Evolutionary conservation across 768 basidiomycete species (phyloP).

Genomic region (Phanerodontia chrysosporium): DNA sequence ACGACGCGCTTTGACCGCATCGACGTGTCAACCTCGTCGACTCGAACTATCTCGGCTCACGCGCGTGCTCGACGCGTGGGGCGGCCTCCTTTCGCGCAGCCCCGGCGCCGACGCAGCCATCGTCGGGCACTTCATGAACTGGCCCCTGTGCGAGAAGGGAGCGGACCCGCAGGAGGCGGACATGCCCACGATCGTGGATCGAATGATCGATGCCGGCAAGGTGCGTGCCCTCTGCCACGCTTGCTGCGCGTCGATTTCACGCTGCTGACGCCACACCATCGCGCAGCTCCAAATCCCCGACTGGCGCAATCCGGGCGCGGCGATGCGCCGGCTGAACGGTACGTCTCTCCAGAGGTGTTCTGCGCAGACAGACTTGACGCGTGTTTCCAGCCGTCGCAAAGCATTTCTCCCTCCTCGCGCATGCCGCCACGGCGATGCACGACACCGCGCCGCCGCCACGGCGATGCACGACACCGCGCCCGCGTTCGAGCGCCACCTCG

Average conservation of each 20-base stretch:
- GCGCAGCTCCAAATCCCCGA: background rate
- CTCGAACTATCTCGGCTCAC: slow-evolving; percentile 35
- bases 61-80: slow-evolving; percentile 33
- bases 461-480: slow-evolving; percentile 37
- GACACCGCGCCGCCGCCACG: too few relatives aligned
- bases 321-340: too few relatives aligned
- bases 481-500: slow-evolving; percentile 33
- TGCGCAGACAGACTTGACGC: too few relatives aligned
- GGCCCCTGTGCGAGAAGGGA: slow-evolving; percentile 22
- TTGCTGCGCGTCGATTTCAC: background rate
- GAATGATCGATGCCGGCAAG: slow-evolving; percentile 16
- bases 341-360: too few relatives aligned
- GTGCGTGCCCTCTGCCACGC: background rate
- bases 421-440: too few relatives aligned
- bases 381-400: too few relatives aligned
- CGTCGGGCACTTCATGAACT: slow-evolving; percentile 47
- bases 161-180: background rate
- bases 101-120: slow-evolving; percentile 30
- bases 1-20: slow-evolving; percentile 39
- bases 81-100: slow-evolving; percentile 29
- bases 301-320: too few relatives aligned
- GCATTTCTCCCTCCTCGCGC: too few relatives aligned
- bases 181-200: slow-evolving; percentile 5
- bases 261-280: background rate
- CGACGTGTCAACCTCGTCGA: slow-evolving; percentile 48